Conservation (phyloP, 768 basidiomycete genomes). For the Russula virescens region DNA sequence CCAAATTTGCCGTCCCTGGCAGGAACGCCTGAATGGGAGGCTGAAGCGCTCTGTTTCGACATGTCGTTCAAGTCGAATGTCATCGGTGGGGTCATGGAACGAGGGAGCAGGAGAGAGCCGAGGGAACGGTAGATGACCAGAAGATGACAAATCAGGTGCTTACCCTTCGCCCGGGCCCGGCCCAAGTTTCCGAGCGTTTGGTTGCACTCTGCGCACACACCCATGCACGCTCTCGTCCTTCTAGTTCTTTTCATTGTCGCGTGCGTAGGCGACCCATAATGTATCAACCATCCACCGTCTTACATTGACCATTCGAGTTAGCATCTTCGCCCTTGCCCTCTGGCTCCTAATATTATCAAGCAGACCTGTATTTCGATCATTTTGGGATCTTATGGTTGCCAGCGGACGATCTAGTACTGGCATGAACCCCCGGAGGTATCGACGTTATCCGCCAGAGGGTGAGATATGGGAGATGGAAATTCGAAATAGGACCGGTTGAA, state of each 20-base stretch:
- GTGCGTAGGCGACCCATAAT: neutral
- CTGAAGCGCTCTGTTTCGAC: neutral
- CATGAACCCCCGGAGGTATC: constrained; percentile 31
- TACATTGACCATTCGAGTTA: constrained; percentile 24
- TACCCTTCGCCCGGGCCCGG: neutral
- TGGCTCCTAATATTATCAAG: constrained; percentile 68
- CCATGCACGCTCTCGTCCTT: neutral
- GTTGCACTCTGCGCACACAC: neutral
- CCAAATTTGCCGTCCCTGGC: neutral
- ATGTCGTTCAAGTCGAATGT: neutral
- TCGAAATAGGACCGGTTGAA: constrained; percentile 32
- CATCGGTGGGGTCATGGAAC: neutral
- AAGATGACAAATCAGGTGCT: constrained; percentile 8
- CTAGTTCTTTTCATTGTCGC: neutral
- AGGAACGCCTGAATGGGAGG: neutral
- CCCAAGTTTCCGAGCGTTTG: neutral
- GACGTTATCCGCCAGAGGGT: constrained; percentile 40
- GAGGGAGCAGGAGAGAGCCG: neutral
- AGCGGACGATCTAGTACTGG: constrained; percentile 33
- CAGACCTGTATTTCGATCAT: constrained; percentile 38
- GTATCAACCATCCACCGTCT: neutral
- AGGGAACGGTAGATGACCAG: neutral
- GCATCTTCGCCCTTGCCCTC: constrained; percentile 49
- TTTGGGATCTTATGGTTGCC: constrained; percentile 40
- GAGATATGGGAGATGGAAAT: constrained; percentile 61